phyloP scores from a whole-genome alignment of 495 filamentous ascomycete species.

The Aspergillus sclerotioniger region DNA sequence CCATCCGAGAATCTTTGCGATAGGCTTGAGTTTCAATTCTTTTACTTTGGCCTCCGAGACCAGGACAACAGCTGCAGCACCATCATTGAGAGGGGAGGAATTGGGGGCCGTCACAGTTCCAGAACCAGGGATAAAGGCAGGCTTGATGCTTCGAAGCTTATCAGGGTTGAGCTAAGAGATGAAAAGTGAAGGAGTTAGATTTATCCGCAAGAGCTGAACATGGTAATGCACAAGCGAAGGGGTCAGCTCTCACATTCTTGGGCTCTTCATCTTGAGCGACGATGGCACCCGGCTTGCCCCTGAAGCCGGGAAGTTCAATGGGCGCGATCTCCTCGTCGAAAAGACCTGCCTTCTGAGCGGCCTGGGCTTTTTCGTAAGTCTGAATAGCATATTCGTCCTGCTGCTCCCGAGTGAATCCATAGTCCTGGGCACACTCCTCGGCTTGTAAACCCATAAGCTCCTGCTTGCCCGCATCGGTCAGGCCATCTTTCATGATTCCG shows the following conservation, averaged over 20 bases:
- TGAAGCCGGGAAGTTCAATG: constrained; percentile 79
- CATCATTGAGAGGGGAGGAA: constrained; percentile 93
- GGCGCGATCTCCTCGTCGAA: constrained; percentile 88
- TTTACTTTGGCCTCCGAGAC: constrained; percentile 88
- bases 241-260: constrained; percentile 65
- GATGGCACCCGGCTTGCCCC: constrained; percentile 81
- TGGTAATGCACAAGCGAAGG: not conserved
- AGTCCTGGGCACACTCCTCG: constrained; percentile 87
- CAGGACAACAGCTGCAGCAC: constrained; percentile 84
- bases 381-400: constrained; percentile 94
- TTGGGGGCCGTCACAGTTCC: constrained; percentile 98
- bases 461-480: constrained; percentile 83
- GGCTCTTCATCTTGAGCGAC: constrained; percentile 91
- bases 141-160: constrained; percentile 80
- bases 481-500: constrained; percentile 86
- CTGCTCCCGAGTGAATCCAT: constrained; percentile 73
- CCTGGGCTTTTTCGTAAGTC: constrained; percentile 86
- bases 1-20: constrained; percentile 96
- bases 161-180: constrained; percentile 73
- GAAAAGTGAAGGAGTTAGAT: not conserved
- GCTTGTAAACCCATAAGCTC: constrained; percentile 92
- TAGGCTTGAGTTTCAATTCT: constrained; percentile 80
- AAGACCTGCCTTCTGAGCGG: constrained; percentile 70
- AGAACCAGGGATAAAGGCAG: constrained; percentile 74
- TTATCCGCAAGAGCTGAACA: not conserved